Conservation (phyloP, 495 filamentous ascomycete genomes). For the Saxophila tyrrhenica region DNA sequence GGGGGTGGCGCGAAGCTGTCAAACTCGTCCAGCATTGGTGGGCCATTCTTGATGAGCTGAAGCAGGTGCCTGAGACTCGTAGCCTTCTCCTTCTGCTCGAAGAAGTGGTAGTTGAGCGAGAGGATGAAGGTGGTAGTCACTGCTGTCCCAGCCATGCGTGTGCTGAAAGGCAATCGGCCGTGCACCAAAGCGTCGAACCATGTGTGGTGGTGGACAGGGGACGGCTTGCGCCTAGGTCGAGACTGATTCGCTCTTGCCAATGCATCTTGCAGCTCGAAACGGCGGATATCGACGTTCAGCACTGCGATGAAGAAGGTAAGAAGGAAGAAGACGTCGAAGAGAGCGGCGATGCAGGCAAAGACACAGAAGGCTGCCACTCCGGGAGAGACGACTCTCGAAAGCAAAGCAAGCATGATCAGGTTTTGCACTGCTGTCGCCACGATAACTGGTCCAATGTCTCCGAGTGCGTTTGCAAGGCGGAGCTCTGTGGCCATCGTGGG, state of each 20-base stretch:
- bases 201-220: slow-evolving; percentile 29
- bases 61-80: slow-evolving; percentile 30
- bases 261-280: slow-evolving; percentile 51
- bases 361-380: slow-evolving; percentile 57
- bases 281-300: slow-evolving; percentile 59
- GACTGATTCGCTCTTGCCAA: slow-evolving; percentile 32
- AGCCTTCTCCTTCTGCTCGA: slow-evolving; percentile 42
- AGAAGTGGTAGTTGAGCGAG: slow-evolving; percentile 55
- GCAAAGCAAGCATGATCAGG: slow-evolving; percentile 42
- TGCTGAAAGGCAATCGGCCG: slow-evolving; percentile 43
- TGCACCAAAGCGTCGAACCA: slow-evolving; percentile 41
- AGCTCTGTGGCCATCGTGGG: slow-evolving; percentile 46
- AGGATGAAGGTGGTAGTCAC: slow-evolving; percentile 51
- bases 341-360: slow-evolving; percentile 55
- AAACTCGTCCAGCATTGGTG: slow-evolving; percentile 9
- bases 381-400: slow-evolving; percentile 47
- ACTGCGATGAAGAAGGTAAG: slow-evolving; percentile 63
- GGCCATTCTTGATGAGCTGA: slow-evolving; percentile 6
- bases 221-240: slow-evolving; percentile 1
- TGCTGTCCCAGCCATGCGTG: slow-evolving; percentile 48
- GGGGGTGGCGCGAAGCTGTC: slow-evolving; percentile 25
- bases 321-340: slow-evolving; percentile 60
- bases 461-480: slow-evolving; percentile 55
- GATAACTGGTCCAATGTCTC: slow-evolving; percentile 55
- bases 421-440: slow-evolving; percentile 49